Percentiles rank a stretch among this genome's conserved stretches.
These are phyloP conservation scores for Metschnikowia kofuensis DNA, from an alignment of 805 yeast genomes.

Conservation along the genomic window DNA sequence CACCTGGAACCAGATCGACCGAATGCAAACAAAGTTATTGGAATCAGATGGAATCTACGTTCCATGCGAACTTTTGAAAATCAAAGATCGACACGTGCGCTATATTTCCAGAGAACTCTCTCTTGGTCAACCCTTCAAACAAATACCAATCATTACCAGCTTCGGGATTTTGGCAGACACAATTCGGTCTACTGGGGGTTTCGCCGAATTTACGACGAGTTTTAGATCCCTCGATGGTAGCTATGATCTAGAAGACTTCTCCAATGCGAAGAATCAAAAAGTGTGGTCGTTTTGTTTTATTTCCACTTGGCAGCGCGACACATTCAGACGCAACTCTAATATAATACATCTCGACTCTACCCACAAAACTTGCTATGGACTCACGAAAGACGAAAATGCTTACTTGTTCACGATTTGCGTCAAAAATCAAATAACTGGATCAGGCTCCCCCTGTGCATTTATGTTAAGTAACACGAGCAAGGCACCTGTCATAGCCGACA, in stretches of 20 bases:
- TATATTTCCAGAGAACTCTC: not conserved
- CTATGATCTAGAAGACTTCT: not conserved
- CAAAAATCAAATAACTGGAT: not conserved
- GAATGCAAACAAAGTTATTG: not conserved
- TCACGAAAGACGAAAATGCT: not conserved
- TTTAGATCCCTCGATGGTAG: not conserved
- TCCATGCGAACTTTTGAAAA: not conserved
- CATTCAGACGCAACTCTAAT: not conserved
- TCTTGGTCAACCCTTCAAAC: not conserved
- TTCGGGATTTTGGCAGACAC: not conserved
- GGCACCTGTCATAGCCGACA: not conserved
- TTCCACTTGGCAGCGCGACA: not conserved
- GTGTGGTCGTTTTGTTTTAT: not conserved
- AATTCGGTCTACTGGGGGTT: not conserved
- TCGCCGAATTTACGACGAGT: not conserved
- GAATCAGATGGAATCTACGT: not conserved
- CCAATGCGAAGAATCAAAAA: not conserved
- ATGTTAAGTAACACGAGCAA: not conserved
- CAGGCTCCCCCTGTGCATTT: not conserved
- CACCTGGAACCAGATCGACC: not conserved
- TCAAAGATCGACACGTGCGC: not conserved
- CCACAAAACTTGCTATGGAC: slow-evolving; percentile 1
- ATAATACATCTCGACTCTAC: slow-evolving; percentile 1
- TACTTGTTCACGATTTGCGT: not conserved
- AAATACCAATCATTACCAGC: not conserved